Percentiles rank a stretch among this genome's conserved stretches.
These are phyloP conservation scores for Pseudognaphalium luteoalbum DNA, from an alignment of 129 eudicot species.

Conservation along the genomic window DNA sequence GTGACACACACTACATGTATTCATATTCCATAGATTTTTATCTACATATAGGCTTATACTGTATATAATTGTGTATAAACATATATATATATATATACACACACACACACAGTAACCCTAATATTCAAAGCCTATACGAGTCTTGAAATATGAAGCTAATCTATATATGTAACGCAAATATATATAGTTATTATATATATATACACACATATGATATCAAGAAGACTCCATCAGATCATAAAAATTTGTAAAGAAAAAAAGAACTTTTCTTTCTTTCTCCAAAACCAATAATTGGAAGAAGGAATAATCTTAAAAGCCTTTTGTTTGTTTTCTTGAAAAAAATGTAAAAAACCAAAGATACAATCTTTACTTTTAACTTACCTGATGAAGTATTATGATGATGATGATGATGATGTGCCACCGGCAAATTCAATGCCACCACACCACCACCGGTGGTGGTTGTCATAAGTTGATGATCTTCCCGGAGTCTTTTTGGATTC, in stretches of 20 bases:
- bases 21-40: conserved; percentile 31
- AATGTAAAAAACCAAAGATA: background rate
- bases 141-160: conserved; percentile 42
- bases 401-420: conserved; percentile 30
- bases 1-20: conserved; percentile 36
- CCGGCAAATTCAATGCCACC: conserved; percentile 22
- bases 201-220: background rate
- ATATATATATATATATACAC: no score
- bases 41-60: conserved; percentile 31
- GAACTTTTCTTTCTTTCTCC: background rate
- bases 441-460: conserved; percentile 20
- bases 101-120: conserved; percentile 30
- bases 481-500: conserved; percentile 46
- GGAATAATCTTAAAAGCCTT: conserved; percentile 29
- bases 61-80: background rate
- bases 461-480: conserved; percentile 34
- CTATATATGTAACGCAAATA: conserved; percentile 12
- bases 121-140: conserved; percentile 34
- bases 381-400: conserved; percentile 31
- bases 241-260: conserved; percentile 5
- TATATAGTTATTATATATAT: background rate
- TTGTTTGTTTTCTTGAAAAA: conserved; percentile 32
- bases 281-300: conserved; percentile 30
- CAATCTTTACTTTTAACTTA: conserved; percentile 7
- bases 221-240: conserved; percentile 24